These are phyloP conservation scores for Fusarium paranaense DNA, from an alignment of 2,329 filamentous ascomycete species.

Conservation along the genomic window DNA sequence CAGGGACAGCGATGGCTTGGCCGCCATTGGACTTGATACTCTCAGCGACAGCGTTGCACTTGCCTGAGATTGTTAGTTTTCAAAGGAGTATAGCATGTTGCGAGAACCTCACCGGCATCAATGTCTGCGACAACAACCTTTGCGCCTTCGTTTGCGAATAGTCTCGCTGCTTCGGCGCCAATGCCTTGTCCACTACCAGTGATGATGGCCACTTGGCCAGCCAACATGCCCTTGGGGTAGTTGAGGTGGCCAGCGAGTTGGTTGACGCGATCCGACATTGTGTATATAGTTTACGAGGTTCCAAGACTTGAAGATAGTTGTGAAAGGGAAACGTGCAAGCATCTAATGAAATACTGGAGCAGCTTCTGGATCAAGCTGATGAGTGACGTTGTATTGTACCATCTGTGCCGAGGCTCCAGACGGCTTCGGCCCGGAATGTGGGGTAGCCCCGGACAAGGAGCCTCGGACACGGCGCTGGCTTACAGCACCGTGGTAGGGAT, in stretches of 20 bases:
- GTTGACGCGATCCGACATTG: conserved; percentile 68
- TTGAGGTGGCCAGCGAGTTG: conserved; percentile 85
- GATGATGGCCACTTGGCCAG: conserved; percentile 86
- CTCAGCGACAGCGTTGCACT: conserved; percentile 75
- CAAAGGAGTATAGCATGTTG: rapidly evolving
- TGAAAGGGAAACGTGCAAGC: not conserved
- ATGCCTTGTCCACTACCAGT: conserved; percentile 90
- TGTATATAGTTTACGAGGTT: conserved; percentile 32
- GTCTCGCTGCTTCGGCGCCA: conserved; percentile 82
- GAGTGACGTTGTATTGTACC: conserved; percentile 11
- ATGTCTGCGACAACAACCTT: conserved; percentile 88
- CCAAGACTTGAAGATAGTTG: not conserved
- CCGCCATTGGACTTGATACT: conserved; percentile 75
- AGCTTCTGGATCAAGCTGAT: not conserved
- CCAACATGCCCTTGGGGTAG: conserved; percentile 82
- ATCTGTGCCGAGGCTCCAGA: conserved; percentile 44
- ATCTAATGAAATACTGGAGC: not conserved
- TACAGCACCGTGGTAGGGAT: not conserved
- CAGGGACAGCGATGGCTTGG: conserved; percentile 77
- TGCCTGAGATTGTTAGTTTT: conserved; percentile 60
- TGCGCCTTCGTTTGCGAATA: conserved; percentile 90
- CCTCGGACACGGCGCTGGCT: not conserved
- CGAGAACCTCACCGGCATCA: conserved; percentile 68
- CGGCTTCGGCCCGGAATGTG: conserved; percentile 39
- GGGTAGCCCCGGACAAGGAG: conserved; percentile 31